A percentile compares a stretch with the other conserved stretches of the same genome.
Conservation (phyloP, 2,329 filamentous ascomycete species). For the Colletotrichum plurivorum region DNA sequence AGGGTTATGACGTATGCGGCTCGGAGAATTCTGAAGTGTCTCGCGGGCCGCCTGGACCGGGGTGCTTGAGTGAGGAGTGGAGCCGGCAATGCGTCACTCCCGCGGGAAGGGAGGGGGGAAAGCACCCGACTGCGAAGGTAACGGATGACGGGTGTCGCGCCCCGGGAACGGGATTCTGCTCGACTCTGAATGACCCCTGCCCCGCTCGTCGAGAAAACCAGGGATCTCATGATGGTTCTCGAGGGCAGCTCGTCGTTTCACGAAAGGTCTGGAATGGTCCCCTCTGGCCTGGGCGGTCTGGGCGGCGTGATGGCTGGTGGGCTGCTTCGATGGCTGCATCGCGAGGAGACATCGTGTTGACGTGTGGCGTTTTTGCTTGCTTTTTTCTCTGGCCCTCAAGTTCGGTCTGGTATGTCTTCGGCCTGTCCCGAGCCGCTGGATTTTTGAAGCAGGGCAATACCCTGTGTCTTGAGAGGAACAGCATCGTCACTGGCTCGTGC, state of each 20-base stretch:
- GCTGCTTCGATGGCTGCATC: slow-evolving; percentile 10
- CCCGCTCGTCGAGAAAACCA: slow-evolving; percentile 11
- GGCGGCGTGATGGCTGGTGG: slow-evolving; percentile 5
- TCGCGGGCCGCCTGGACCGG: slow-evolving; percentile 7
- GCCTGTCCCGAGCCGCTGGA: slow-evolving; percentile 13
- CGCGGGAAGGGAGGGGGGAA: slow-evolving; percentile 5
- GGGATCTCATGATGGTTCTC: slow-evolving; percentile 8
- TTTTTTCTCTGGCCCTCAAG: neutral
- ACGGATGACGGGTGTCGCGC: slow-evolving; percentile 29
- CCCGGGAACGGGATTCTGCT: slow-evolving; percentile 23
- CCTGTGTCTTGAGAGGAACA: neutral
- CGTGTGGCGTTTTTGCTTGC: neutral
- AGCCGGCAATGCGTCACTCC: slow-evolving; percentile 36
- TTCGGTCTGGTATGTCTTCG: slow-evolving; percentile 16
- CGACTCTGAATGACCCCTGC: neutral
- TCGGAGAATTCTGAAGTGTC: slow-evolving; percentile 19
- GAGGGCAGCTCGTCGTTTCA: slow-evolving; percentile 16
- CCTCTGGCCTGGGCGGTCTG: neutral
- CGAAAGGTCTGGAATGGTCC: slow-evolving; percentile 31
- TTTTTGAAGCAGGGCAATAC: slow-evolving; percentile 15
- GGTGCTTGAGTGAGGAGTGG: slow-evolving; percentile 23
- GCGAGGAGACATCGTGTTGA: slow-evolving; percentile 3
- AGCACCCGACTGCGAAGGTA: neutral
- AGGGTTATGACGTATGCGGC: slow-evolving; percentile 37
- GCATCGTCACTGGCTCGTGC: slow-evolving; percentile 21